A percentile compares a stretch with the other conserved stretches of the same genome.
These are phyloP conservation scores for Lactifluus piperatus DNA, from an alignment of 768 basidiomycete species.

Conservation along the genomic window DNA sequence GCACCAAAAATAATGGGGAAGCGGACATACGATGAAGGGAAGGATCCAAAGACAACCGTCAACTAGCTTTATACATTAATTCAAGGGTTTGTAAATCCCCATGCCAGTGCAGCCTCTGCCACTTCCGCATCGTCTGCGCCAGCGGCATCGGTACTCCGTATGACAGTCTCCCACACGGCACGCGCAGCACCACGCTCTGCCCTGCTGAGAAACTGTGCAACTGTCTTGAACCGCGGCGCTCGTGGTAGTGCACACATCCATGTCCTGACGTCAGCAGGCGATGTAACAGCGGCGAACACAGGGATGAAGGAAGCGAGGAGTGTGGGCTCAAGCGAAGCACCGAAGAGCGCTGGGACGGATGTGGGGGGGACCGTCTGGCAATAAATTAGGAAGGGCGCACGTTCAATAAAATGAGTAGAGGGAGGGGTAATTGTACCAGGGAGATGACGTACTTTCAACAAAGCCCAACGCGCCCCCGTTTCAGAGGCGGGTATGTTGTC, in stretches of 20 bases:
- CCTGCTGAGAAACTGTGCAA: slow-evolving; percentile 52
- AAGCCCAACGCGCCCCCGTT: slow-evolving; percentile 42
- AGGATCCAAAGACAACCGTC: no score
- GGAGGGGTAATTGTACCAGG: background rate
- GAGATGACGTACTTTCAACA: slow-evolving; percentile 44
- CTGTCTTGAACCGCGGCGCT: slow-evolving; percentile 55
- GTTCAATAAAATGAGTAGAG: background rate
- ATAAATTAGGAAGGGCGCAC: background rate
- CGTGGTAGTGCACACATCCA: slow-evolving; percentile 47
- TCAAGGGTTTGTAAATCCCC: slow-evolving; percentile 2
- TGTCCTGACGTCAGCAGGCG: slow-evolving; percentile 15
- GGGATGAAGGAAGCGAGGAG: slow-evolving; percentile 50
- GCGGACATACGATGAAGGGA: no score
- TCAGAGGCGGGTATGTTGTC: slow-evolving; percentile 28
- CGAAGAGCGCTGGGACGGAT: slow-evolving; percentile 52
- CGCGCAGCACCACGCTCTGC: slow-evolving; percentile 43
- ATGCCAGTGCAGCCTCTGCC: background rate
- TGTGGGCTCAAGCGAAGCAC: slow-evolving; percentile 59
- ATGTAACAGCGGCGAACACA: slow-evolving; percentile 32
- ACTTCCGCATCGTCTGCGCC: background rate
- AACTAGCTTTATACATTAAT: no score
- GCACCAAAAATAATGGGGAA: no score
- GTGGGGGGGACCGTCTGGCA: slow-evolving; percentile 46
- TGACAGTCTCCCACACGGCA: slow-evolving; percentile 26
- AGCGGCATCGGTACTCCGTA: background rate